phyloP scores from a whole-genome alignment of 768 basidiomycete species.

The Phylloporus rhodoxanthus region DNA sequence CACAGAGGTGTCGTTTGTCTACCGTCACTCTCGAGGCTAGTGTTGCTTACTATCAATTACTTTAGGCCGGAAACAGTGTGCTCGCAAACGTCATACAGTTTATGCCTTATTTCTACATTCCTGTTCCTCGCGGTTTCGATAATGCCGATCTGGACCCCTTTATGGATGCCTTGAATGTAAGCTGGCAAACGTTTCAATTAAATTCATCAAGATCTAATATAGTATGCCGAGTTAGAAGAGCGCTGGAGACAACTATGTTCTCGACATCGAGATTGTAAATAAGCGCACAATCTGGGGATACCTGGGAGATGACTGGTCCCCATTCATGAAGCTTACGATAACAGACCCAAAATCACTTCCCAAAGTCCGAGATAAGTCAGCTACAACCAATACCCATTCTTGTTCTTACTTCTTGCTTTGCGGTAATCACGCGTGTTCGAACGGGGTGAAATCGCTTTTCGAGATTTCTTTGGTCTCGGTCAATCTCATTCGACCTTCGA shows the following conservation, averaged over 20 bases:
- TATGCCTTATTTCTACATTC: conserved; percentile 88
- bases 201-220: not conserved
- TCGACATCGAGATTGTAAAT: conserved; percentile 51
- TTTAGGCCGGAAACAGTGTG: conserved; percentile 81
- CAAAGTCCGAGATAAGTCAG: conserved; percentile 83
- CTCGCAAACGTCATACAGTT: conserved; percentile 78
- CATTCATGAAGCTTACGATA: conserved; percentile 83
- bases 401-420: conserved; percentile 10
- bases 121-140: conserved; percentile 78
- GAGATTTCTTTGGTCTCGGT: conserved; percentile 47
- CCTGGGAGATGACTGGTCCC: conserved; percentile 66
- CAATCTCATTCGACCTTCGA: conserved; percentile 70
- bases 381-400: not conserved
- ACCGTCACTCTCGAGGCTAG: not conserved
- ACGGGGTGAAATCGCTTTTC: conserved; percentile 62
- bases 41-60: not conserved
- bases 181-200: conserved; percentile 19
- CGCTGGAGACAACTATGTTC: conserved; percentile 37
- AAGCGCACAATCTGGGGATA: conserved; percentile 86
- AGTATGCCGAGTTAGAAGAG: conserved; percentile 11
- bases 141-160: conserved; percentile 63
- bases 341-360: conserved; percentile 70
- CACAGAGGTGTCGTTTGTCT: conserved; percentile 55
- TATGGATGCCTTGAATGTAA: conserved; percentile 66
- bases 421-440: conserved; percentile 58